Conservation (phyloP, 306 rosid genomes). For the Hylodesmum podocarpum region DNA sequence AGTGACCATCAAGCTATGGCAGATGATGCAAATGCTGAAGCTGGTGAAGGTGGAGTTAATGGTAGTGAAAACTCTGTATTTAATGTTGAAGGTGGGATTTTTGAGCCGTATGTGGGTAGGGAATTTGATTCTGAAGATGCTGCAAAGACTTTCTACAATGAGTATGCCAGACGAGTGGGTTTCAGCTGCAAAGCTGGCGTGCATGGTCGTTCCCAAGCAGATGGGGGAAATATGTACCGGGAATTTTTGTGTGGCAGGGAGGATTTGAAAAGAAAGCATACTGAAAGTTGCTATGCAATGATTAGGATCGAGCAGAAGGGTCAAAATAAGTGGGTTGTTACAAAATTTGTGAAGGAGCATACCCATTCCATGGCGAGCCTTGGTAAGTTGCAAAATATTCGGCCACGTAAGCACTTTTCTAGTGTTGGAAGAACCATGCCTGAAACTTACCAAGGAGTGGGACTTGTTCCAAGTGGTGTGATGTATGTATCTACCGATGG, state of each 20-base stretch:
- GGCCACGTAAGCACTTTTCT: slow-evolving; percentile 83
- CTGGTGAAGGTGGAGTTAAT: slow-evolving; percentile 49
- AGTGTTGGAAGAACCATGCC: slow-evolving; percentile 72
- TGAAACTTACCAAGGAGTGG: slow-evolving; percentile 73
- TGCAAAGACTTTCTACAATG: slow-evolving; percentile 64
- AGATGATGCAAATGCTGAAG: slow-evolving; percentile 46
- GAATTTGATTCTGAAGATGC: slow-evolving; percentile 76
- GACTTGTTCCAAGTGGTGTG: slow-evolving; percentile 87
- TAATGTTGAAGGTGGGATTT: slow-evolving; percentile 41
- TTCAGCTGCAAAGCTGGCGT: slow-evolving; percentile 62
- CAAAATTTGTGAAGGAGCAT: slow-evolving; percentile 86
- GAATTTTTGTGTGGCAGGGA: slow-evolving; percentile 82
- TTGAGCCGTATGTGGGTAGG: slow-evolving; percentile 77
- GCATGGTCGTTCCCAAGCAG: slow-evolving; percentile 53
- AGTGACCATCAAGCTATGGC: slow-evolving; percentile 51
- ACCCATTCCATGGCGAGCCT: slow-evolving; percentile 60
- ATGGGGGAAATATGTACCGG: slow-evolving; percentile 47
- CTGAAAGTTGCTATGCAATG: slow-evolving; percentile 76
- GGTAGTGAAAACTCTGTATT: slow-evolving; percentile 43
- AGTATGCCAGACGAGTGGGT: slow-evolving; percentile 73
- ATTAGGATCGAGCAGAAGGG: slow-evolving; percentile 67
- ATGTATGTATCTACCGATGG: slow-evolving; percentile 83
- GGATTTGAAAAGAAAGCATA: slow-evolving; percentile 62
- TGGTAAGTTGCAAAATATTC: slow-evolving; percentile 59
- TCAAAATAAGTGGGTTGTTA: slow-evolving; percentile 77